Evolutionary conservation across 208 protist genomes (phyloP), one percentile per base, ranked within the genome.

Genomic region (Leishmania major): DNA sequence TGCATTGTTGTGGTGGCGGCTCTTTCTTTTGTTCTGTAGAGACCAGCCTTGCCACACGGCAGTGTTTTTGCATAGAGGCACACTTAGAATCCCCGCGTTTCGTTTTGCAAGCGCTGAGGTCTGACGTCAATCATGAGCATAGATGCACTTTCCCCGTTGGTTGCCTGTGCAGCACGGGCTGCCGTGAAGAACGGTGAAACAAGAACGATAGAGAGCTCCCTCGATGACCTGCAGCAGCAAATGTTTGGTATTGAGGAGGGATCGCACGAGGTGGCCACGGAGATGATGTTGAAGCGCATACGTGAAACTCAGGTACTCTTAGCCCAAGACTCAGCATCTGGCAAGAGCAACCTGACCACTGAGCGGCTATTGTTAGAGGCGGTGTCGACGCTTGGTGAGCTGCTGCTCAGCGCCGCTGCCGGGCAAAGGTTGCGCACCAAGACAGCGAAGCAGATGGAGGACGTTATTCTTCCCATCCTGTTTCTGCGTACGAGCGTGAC

Each of bases 381-480:
- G 8, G 69, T 91, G 8, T 19, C 49, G n/a, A 66, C 73, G 7
- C 62, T 91, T 37, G 73, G 80, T 22, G 79, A 85, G 25, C 31
- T 88, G 47, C 79, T 91, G 1, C 31, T 82, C 1, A 71, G 75
- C 40, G 78, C 79, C 11, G 69, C 67, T 4, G 47, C 13, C 3
- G 82, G 83, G 7, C 59, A 49, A 37, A 28, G 37, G 19, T 2
- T 66, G 7, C 79, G 43, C 76, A 78, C 45, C 19, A 84, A 81
- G 47, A 37, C 74, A 8, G 72, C 81, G 6, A 84, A 82, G 31
- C 28, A 81, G 51, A 64, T 92, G 49, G 83, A 90, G 35, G 79
- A 92, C 31, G 75, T 84, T 7, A 71, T 90, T 15, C 87, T 92
- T 13, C 89, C 89, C 19, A 86, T 83, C 40, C 66, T 92, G 1